Evolutionary conservation across 768 basidiomycete genomes (phyloP).

Genomic region (Lactarius hatsudake): DNA sequence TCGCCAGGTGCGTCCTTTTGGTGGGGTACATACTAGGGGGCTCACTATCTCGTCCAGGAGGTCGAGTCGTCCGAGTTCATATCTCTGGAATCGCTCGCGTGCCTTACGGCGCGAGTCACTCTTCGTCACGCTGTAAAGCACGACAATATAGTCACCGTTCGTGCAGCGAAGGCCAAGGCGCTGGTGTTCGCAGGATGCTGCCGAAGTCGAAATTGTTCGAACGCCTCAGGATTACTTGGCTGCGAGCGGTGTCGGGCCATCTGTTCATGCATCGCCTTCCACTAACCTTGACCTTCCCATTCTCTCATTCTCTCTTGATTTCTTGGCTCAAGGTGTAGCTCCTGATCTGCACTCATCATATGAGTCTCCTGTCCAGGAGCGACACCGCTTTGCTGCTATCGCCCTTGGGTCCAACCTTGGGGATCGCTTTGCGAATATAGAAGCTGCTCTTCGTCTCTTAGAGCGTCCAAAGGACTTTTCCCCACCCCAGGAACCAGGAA

Average conservation of each 20-base stretch:
- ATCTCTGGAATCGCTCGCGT: constrained; percentile 77
- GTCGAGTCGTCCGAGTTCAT: constrained; percentile 44
- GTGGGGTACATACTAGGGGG: constrained; percentile 1
- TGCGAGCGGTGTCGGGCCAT: neutral
- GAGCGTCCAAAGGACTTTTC: constrained; percentile 44
- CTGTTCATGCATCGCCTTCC: constrained; percentile 9
- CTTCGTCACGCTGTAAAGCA: constrained; percentile 35
- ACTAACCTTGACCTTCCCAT: constrained; percentile 13
- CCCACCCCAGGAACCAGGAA: constrained; percentile 31
- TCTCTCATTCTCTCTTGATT: neutral
- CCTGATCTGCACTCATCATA: neutral
- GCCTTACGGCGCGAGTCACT: constrained; percentile 59
- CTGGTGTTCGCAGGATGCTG: constrained; percentile 61
- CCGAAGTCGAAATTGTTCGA: constrained; percentile 61
- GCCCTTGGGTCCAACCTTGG: constrained; percentile 91
- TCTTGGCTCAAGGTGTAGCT: neutral
- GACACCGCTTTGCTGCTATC: constrained; percentile 54
- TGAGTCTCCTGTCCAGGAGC: neutral
- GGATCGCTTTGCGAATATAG: constrained; percentile 80
- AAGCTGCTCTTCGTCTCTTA: constrained; percentile 68
- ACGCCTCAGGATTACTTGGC: constrained; percentile 39
- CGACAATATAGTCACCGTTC: constrained; percentile 44
- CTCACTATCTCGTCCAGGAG: constrained; percentile 10
- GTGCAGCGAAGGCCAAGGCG: constrained; percentile 70
- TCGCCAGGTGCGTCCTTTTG: constrained; percentile 37